phyloP scores from a whole-genome alignment of 805 yeast species.

The Candida boidinii region DNA sequence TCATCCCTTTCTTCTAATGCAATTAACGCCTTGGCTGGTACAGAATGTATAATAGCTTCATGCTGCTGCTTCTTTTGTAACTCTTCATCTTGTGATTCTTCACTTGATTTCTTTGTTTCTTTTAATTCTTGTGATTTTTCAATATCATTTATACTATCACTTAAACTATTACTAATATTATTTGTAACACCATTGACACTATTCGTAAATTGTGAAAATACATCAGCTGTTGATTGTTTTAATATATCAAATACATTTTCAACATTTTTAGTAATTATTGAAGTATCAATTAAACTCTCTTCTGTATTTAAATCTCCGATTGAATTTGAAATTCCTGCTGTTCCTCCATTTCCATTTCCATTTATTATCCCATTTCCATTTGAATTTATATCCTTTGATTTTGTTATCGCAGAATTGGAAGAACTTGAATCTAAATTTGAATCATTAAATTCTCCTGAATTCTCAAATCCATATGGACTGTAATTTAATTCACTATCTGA shows the following conservation, averaged over 20 bases:
- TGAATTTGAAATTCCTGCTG: too few relatives aligned
- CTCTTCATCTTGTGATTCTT: background rate
- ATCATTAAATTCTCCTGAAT: background rate
- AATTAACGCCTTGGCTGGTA: background rate
- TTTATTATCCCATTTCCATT: slow-evolving; percentile 1
- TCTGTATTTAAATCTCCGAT: too few relatives aligned
- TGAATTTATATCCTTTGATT: slow-evolving; percentile 6
- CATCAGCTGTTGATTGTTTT: slow-evolving; percentile 2
- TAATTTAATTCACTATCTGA: slow-evolving; percentile 58
- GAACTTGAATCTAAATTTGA: background rate
- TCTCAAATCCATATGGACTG: slow-evolving; percentile 4
- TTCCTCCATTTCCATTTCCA: background rate
- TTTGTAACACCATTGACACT: too few relatives aligned
- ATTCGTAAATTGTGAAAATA: too few relatives aligned
- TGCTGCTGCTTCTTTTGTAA: background rate
- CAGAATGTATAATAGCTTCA: background rate
- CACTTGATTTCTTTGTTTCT: background rate
- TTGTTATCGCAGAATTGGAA: background rate
- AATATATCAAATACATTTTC: too few relatives aligned
- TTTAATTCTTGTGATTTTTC: too few relatives aligned
- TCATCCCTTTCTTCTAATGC: slow-evolving; percentile 1
- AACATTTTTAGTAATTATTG: too few relatives aligned
- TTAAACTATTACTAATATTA: too few relatives aligned
- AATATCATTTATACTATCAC: too few relatives aligned
- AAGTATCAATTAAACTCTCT: too few relatives aligned